These are phyloP conservation scores for Zymoseptoria crescenta DNA, from an alignment of 2,329 filamentous ascomycete genomes.

Conservation along the genomic window DNA sequence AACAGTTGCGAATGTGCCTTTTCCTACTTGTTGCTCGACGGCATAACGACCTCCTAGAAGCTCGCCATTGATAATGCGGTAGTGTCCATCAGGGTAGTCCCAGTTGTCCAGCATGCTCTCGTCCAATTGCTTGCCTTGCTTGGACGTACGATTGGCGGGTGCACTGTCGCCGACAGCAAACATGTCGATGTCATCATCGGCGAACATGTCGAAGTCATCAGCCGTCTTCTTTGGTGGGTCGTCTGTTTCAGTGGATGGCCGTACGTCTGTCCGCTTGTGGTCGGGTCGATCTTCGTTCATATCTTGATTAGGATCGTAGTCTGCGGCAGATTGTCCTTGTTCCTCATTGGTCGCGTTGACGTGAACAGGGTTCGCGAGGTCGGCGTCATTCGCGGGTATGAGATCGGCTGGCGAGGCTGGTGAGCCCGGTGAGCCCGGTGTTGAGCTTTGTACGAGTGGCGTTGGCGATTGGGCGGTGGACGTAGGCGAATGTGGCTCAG, in stretches of 20 bases:
- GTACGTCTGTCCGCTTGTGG: conserved; percentile 19
- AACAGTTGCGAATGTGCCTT: conserved; percentile 96
- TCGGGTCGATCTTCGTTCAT: conserved; percentile 64
- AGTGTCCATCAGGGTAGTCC: conserved; percentile 93
- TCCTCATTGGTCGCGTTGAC: conserved; percentile 35
- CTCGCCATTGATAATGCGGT: conserved; percentile 89
- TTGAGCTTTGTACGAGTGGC: conserved; percentile 22
- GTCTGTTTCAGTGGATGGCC: conserved; percentile 16
- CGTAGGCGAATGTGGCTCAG: conserved; percentile 22
- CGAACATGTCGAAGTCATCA: conserved; percentile 55
- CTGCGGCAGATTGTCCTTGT: conserved; percentile 80
- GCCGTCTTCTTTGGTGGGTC: conserved; percentile 5
- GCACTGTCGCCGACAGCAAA: conserved; percentile 58
- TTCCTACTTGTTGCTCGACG: conserved; percentile 77
- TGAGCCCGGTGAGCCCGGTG: conserved; percentile 17
- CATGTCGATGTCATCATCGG: conserved; percentile 73
- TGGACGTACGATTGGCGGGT: conserved; percentile 38
- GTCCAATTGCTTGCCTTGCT: conserved; percentile 51
- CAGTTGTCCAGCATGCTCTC: conserved; percentile 80
- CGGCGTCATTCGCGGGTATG: conserved; percentile 34
- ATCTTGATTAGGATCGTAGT: conserved; percentile 83
- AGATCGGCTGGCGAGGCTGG: conserved; percentile 35
- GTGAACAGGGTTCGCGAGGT: conserved; percentile 29
- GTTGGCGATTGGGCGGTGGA: conserved; percentile 29
- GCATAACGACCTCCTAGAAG: conserved; percentile 83